Base-by-base conservation (phyloP, 1,284 basidiomycete genomes). In the Anthracocystis panici-leucophaei region DNA sequence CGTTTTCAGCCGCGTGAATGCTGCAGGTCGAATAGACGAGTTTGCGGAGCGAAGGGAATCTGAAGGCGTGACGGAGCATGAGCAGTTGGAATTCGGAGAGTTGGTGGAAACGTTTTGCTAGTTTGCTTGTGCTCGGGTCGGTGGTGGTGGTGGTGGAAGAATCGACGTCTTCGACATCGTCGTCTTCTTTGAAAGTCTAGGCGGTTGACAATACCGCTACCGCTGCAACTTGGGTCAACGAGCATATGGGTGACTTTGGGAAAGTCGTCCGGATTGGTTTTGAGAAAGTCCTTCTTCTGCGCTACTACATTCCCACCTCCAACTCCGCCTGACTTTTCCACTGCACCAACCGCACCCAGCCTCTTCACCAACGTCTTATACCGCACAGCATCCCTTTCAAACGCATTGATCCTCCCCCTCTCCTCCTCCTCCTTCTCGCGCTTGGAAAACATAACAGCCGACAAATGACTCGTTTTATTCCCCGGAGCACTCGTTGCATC, bases 11-110 rank as follows among this genome's bases (percentile, higher is more conserved):
- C 8, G 91, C 89, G 85, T 99, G 92, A 50, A 97, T 88, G 66
- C 94, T 96, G 86, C 96, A 98, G 12, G 96, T 99, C 21, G 95
- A 98, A 86, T 99, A 99, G 18, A 95, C 94, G 65, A 98, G 92
- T 75, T 90, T 91, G 57, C 88, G 77, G 3, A 89, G 89, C 2
- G 86, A 81, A 0, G 89, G 89, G 80, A 93, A 99, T 84, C 91
- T 91, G 91, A 99, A 94, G 10, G 96, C 96, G 82, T 98, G 97
- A 77, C 90, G 90, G 78, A 99, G 91, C 90, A 98, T 95, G 85
- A 90, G 89, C n/a, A 94, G 88, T 83, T 99, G 97, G 86, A 85
- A 77, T 10, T 60, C 64, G 10, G 69, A 62, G 3, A 85, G 62
- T 33, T 57, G 59, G 1, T 29, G 29, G 2, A 85, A 70, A 0